These are phyloP conservation scores for Phytophthora brassicae DNA, from an alignment of 352 stramenopile genomes.

Conservation along the genomic window DNA sequence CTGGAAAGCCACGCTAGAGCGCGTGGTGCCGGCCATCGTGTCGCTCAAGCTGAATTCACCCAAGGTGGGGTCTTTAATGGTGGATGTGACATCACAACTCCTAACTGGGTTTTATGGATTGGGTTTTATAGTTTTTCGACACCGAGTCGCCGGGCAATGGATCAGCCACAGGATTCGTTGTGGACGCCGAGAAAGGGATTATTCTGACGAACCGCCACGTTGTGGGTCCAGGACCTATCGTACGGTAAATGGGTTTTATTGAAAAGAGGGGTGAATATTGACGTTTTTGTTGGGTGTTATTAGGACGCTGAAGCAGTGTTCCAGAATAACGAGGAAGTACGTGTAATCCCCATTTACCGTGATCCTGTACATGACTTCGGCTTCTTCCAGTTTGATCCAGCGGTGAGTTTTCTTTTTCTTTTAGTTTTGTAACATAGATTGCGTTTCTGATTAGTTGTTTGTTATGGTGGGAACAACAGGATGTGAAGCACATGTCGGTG, in stretches of 20 bases:
- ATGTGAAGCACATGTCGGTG: conserved; percentile 86
- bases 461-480: conserved; percentile 37
- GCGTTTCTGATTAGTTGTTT: not conserved
- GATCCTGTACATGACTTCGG: conserved; percentile 94
- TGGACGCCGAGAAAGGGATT: conserved; percentile 90
- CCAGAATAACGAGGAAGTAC: conserved; percentile 94
- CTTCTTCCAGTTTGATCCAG: conserved; percentile 90
- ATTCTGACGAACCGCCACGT: conserved; percentile 94
- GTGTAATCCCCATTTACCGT: conserved; percentile 90
- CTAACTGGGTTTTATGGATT: conserved; percentile 8
- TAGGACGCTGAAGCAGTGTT: conserved; percentile 91
- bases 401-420: conserved; percentile 32
- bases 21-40: conserved; percentile 83
- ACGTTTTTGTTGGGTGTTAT: conserved; percentile 1
- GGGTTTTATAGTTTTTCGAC: conserved; percentile 84
- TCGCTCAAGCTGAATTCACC: conserved; percentile 89
- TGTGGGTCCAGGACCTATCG: conserved; percentile 81
- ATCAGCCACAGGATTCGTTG: conserved; percentile 92
- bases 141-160: conserved; percentile 86
- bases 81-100: conserved; percentile 4
- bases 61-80: conserved; percentile 45
- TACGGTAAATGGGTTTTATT: conserved; percentile 28
- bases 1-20: conserved; percentile 86
- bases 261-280: not conserved
- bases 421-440: not conserved